These are phyloP conservation scores for Micractinium conductrix DNA, from an alignment of 139 green algal species.

Conservation along the genomic window DNA sequence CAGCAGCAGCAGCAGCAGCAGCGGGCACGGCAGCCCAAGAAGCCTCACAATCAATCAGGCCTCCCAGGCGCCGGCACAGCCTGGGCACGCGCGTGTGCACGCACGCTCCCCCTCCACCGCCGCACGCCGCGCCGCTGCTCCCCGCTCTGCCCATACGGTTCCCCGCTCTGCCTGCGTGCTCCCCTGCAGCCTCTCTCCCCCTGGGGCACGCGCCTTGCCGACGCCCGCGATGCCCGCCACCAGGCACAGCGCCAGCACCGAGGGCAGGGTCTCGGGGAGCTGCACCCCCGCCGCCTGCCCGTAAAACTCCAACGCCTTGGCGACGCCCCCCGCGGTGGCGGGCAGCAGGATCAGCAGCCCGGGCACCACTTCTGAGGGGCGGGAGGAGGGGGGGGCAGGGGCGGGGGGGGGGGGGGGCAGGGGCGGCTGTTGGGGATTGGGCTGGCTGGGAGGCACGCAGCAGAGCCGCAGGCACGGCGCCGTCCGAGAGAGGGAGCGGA, in stretches of 20 bases:
- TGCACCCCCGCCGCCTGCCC: neutral
- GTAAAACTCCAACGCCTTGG: slow-evolving; percentile 37
- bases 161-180: too few relatives aligned
- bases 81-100: too few relatives aligned
- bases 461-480: too few relatives aligned
- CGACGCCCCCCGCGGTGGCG: slow-evolving; percentile 34
- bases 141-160: too few relatives aligned
- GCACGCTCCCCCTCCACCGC: too few relatives aligned
- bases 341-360: slow-evolving; percentile 44
- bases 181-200: neutral
- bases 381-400: neutral
- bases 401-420: neutral
- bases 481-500: too few relatives aligned
- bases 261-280: slow-evolving; percentile 15
- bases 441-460: too few relatives aligned
- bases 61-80: neutral
- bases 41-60: too few relatives aligned
- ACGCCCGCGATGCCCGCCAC: slow-evolving; percentile 4
- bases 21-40: too few relatives aligned
- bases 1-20: neutral
- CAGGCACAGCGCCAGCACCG: slow-evolving; percentile 15
- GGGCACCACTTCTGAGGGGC: slow-evolving; percentile 34
- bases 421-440: too few relatives aligned
- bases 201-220: slow-evolving; percentile 24
- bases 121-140: neutral